These are phyloP conservation scores for Epichloe sylvatica DNA, from an alignment of 2,329 filamentous ascomycete species.

Conservation along the genomic window DNA sequence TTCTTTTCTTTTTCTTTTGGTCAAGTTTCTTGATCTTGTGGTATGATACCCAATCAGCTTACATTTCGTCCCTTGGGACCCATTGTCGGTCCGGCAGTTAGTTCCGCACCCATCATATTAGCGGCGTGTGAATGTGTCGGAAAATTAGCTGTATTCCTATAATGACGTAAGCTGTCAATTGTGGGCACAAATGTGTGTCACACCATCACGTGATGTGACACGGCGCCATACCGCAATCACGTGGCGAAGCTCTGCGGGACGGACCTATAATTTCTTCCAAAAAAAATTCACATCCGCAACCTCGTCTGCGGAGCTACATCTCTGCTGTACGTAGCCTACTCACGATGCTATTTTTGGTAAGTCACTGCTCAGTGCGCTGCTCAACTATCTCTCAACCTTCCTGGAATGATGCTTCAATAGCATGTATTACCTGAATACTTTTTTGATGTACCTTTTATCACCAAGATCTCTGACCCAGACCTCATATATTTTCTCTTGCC, in stretches of 20 bases:
- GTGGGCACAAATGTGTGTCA: too few relatives aligned
- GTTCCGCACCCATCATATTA: not conserved
- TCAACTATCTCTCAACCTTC: conserved; percentile 1
- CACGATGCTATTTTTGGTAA: conserved; percentile 4
- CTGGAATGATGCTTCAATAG: conserved; percentile 39
- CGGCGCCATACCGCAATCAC: not conserved
- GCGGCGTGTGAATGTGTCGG: too few relatives aligned
- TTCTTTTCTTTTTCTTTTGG: not conserved
- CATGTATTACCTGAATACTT: conserved; percentile 46
- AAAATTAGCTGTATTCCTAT: too few relatives aligned
- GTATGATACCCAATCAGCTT: conserved; percentile 8
- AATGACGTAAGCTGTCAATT: too few relatives aligned
- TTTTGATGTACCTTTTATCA: conserved; percentile 46
- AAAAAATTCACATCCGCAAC: not conserved
- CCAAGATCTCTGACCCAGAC: conserved; percentile 55
- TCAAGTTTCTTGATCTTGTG: not conserved
- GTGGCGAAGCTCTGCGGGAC: not conserved
- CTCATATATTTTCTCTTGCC: conserved; percentile 6
- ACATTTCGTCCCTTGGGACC: not conserved
- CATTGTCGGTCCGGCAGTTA: not conserved
- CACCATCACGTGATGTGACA: too few relatives aligned
- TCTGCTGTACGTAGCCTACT: not conserved
- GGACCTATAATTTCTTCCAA: not conserved
- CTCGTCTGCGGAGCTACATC: not conserved
- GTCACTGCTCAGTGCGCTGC: conserved; percentile 4